These are phyloP conservation scores for Neurospora tetrasperma DNA, from an alignment of 495 filamentous ascomycete genomes.

Conservation along the genomic window DNA sequence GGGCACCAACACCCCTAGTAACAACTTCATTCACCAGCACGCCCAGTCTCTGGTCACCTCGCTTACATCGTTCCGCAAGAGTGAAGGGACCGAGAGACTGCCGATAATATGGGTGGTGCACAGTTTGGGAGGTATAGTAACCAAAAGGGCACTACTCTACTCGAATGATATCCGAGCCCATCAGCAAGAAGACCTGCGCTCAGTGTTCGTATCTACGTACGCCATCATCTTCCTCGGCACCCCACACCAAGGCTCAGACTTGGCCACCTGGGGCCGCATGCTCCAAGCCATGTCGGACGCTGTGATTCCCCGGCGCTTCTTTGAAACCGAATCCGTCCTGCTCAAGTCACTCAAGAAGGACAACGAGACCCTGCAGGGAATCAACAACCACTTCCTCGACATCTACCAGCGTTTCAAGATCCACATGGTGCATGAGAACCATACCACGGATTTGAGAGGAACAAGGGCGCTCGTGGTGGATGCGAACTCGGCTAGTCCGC, in stretches of 20 bases:
- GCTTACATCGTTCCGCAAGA: slow-evolving; percentile 40
- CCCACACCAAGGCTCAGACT: slow-evolving; percentile 70
- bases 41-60: slow-evolving; percentile 67
- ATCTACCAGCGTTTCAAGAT: slow-evolving; percentile 64
- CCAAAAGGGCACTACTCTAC: slow-evolving; percentile 54
- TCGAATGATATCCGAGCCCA: slow-evolving; percentile 53
- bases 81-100: slow-evolving; percentile 45
- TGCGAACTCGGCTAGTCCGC: slow-evolving; percentile 62
- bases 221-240: slow-evolving; percentile 81
- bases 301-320: slow-evolving; percentile 57
- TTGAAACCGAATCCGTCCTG: slow-evolving; percentile 61
- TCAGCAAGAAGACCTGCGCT: slow-evolving; percentile 62
- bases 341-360: slow-evolving; percentile 64
- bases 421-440: slow-evolving; percentile 56
- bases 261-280: slow-evolving; percentile 66
- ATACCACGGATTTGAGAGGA: slow-evolving; percentile 54
- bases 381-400: slow-evolving; percentile 66
- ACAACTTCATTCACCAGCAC: slow-evolving; percentile 73
- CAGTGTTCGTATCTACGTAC: slow-evolving; percentile 74
- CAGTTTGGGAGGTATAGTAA: slow-evolving; percentile 70
- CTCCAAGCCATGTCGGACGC: slow-evolving; percentile 63
- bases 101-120: slow-evolving; percentile 84
- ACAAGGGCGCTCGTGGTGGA: slow-evolving; percentile 56
- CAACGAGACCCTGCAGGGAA: slow-evolving; percentile 71
- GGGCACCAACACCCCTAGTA: slow-evolving; percentile 36